Percentiles rank a stretch among this genome's conserved stretches.
Evolutionary conservation across 108 stramenopile genomes (phyloP).

Genomic region (Bacterosira constricta): DNA sequence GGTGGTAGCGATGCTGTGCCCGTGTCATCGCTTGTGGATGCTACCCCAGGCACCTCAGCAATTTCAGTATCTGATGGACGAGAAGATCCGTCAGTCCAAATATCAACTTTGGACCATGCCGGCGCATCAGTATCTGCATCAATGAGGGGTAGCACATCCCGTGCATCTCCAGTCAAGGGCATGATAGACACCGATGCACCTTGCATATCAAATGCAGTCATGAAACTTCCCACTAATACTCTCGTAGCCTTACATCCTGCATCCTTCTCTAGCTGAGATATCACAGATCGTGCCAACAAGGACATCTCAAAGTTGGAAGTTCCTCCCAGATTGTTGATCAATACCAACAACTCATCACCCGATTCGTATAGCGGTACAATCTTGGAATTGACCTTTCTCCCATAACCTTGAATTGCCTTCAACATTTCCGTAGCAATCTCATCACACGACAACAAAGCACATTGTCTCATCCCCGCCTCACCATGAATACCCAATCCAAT

Average conservation of each 20-base stretch:
- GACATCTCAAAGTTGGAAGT: conserved; percentile 94
- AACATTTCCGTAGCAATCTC: conserved; percentile 82
- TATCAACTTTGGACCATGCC: conserved; percentile 78
- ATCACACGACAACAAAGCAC: conserved; percentile 69
- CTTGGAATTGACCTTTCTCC: conserved; percentile 34
- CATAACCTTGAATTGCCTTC: conserved; percentile 70
- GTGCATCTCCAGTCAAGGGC: conserved; percentile 49
- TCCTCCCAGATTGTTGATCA: conserved; percentile 96
- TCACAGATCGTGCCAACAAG: conserved; percentile 74
- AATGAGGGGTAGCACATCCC: conserved; percentile 58
- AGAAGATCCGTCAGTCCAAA: conserved; percentile 36
- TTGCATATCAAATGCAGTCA: conserved; percentile 98
- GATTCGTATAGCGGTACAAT: conserved; percentile 64
- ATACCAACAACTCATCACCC: conserved; percentile 74
- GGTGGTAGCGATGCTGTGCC: conserved; percentile 37
- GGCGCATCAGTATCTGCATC: conserved; percentile 87
- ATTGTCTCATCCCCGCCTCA: conserved; percentile 90
- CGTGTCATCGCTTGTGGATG: conserved; percentile 7
- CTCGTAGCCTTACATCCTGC: conserved; percentile 66
- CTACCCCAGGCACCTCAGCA: conserved; percentile 48
- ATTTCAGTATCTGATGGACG: conserved; percentile 63
- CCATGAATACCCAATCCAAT: conserved; percentile 98
- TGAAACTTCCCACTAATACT: conserved; percentile 84
- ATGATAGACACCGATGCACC: conserved; percentile 92
- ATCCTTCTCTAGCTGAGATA: conserved; percentile 57